Evolutionary conservation across 1,284 basidiomycete genomes (phyloP).

Genomic region (Heterobasidion irregulare): DNA sequence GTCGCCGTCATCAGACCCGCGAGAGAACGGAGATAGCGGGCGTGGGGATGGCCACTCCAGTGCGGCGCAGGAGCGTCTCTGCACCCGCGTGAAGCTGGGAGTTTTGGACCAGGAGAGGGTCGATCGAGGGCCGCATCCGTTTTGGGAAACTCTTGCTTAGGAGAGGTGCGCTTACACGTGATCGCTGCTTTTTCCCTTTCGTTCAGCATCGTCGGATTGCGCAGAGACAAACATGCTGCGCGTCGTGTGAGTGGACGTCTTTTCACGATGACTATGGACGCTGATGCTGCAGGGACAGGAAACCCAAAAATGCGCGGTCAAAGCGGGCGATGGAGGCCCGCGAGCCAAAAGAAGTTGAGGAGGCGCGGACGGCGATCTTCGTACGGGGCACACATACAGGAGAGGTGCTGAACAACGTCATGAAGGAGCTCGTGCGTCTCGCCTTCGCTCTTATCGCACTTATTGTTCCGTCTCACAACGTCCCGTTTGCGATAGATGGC

Average conservation of each 20-base stretch:
- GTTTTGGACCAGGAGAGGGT: too few species aligned
- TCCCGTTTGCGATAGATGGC: slow-evolving; percentile 56
- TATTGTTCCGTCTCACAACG: background rate
- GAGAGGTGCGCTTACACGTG: background rate
- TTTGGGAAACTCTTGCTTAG: too few species aligned
- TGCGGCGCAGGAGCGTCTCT: too few species aligned
- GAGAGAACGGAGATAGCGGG: too few species aligned
- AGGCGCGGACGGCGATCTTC: slow-evolving; percentile 79
- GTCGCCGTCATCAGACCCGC: too few species aligned
- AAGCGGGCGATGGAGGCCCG: slow-evolving; percentile 88
- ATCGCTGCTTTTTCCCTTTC: slow-evolving; percentile 1
- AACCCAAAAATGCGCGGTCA: slow-evolving; percentile 96
- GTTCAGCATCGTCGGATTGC: background rate
- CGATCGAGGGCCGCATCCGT: too few species aligned
- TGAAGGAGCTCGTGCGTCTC: slow-evolving; percentile 79
- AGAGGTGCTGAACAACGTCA: slow-evolving; percentile 70
- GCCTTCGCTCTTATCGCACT: background rate
- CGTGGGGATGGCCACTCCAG: too few species aligned
- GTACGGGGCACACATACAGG: slow-evolving; percentile 86
- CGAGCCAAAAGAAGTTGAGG: slow-evolving; percentile 87
- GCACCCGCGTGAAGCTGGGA: too few species aligned
- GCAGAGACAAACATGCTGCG: slow-evolving; percentile 8
- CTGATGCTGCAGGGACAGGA: slow-evolving; percentile 37
- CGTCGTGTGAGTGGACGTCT: slow-evolving; percentile 7
- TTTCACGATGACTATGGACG: background rate